Evolutionary conservation across 345 rosid genomes (phyloP).

Genomic region (Erysimum cheiranthoides): DNA sequence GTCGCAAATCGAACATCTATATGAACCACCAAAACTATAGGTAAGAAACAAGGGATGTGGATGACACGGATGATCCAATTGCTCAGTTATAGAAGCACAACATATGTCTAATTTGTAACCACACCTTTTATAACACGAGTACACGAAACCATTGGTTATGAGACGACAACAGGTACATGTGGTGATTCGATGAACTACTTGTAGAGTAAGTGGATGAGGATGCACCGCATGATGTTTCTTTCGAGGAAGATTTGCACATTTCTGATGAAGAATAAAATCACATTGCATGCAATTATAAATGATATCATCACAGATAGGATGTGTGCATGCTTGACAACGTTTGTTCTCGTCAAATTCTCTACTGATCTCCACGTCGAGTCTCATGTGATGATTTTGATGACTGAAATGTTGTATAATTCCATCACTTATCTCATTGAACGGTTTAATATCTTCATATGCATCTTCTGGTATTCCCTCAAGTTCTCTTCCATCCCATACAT

Average conservation of each 20-base stretch:
- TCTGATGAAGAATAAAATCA: slow-evolving; percentile 34
- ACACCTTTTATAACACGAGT: neutral
- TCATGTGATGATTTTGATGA: slow-evolving; percentile 32
- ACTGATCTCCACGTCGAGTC: neutral
- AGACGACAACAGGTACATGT: fast-evolving
- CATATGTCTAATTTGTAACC: neutral
- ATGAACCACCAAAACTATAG: too few relatives aligned
- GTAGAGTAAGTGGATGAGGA: slow-evolving; percentile 11
- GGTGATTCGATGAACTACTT: neutral
- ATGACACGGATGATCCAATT: slow-evolving; percentile 11
- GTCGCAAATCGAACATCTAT: neutral
- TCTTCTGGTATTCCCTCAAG: slow-evolving; percentile 10
- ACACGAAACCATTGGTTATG: neutral
- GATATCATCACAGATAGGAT: slow-evolving; percentile 15
- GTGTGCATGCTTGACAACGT: slow-evolving; percentile 33
- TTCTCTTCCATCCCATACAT: slow-evolving; percentile 37
- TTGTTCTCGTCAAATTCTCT: neutral
- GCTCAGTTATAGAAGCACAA: slow-evolving; percentile 13
- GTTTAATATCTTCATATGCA: neutral
- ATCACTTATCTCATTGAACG: neutral
- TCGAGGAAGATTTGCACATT: slow-evolving; percentile 39
- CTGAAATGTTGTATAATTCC: slow-evolving; percentile 19
- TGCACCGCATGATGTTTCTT: slow-evolving; percentile 15
- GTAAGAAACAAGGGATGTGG: slow-evolving; percentile 11
- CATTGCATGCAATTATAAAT: slow-evolving; percentile 36